Base-by-base conservation (phyloP, 352 stramenopile genomes). In the Thalassiosira exigua region DNA sequence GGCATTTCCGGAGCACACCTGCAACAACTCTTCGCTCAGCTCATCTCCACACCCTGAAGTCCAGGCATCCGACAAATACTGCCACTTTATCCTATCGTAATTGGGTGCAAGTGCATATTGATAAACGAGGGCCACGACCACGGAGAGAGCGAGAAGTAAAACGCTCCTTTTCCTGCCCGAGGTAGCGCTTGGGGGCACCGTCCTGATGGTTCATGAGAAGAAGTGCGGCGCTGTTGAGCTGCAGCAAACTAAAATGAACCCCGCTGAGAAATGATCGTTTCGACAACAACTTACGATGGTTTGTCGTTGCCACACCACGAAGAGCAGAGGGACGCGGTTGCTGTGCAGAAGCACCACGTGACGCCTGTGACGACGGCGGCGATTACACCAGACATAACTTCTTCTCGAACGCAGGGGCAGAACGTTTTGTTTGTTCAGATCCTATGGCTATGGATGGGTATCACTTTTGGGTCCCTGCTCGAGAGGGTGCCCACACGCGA, bases 291-390 rank as follows among this genome's bases (percentile, higher is more conserved):
- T 70, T 33, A 77, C 7, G 85, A 92, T 36, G 84, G 71, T 66
- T 93, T 93, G 69, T 93, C 88, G 62, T 92, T 93, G 9, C 88
- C 88, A 48, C 84, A 92, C 59, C 88, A 93, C 0, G 81, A 74
- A 19, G 60, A 65, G 19, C 84, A 79, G 3, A 93, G 59, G 11
- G 81, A 90, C 4, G 70, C 53, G 22, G 74, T 69, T 32, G 88
- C 88, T 32, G 81, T 85, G 56, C 88, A 90, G 64, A 88, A 90
- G 65, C 88, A 93, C 71, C 82, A 92, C 0, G 58, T 58, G 11
- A 79, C 24, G 19, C 75, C 62, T 29, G 78, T 51, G 33, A 74
- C 41, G 1, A 75, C 22, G 36, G 70, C 54, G 27, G 69, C 41
- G 60, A 82, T 64, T n/a, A 82, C 39, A 41, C 48, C 75, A 24